Evolutionary conservation across 305 asterid genomes (phyloP).

Genomic region (Fraxinus ornus): DNA sequence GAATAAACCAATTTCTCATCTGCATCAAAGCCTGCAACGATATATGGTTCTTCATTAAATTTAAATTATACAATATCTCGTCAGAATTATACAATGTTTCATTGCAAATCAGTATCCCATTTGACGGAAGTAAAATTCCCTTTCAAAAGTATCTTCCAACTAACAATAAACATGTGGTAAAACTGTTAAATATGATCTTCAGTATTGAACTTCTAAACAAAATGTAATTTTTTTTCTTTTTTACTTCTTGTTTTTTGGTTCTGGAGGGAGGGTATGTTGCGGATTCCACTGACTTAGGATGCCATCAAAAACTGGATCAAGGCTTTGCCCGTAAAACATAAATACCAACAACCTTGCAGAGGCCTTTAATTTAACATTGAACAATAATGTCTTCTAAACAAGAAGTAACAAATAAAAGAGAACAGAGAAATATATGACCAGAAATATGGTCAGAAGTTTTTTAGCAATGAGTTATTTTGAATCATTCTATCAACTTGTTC

Average conservation of each 20-base stretch:
- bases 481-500: slow-evolving; percentile 21
- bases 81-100: slow-evolving; percentile 1
- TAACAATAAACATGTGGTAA: slow-evolving; percentile 7
- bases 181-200: neutral
- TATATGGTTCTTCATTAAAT: neutral
- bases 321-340: neutral
- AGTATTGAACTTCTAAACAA: slow-evolving; percentile 13
- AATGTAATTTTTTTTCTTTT: neutral
- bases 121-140: neutral
- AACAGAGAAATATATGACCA: neutral
- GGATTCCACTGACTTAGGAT: neutral
- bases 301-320: slow-evolving; percentile 12
- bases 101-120: slow-evolving; percentile 5
- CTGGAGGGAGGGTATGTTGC: neutral
- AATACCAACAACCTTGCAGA: neutral
- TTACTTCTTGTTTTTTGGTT: neutral
- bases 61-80: neutral
- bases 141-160: slow-evolving; percentile 1
- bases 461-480: slow-evolving; percentile 5
- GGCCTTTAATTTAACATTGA: neutral
- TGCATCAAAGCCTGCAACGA: slow-evolving; percentile 77
- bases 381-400: slow-evolving; percentile 1
- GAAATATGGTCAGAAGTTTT: slow-evolving; percentile 2
- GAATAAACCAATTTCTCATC: slow-evolving; percentile 81
- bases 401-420: slow-evolving; percentile 7